Evolutionary conservation across 225 moss, liverwort and hornwort genomes (phyloP).

Genomic region (Marchantia polymorpha): DNA sequence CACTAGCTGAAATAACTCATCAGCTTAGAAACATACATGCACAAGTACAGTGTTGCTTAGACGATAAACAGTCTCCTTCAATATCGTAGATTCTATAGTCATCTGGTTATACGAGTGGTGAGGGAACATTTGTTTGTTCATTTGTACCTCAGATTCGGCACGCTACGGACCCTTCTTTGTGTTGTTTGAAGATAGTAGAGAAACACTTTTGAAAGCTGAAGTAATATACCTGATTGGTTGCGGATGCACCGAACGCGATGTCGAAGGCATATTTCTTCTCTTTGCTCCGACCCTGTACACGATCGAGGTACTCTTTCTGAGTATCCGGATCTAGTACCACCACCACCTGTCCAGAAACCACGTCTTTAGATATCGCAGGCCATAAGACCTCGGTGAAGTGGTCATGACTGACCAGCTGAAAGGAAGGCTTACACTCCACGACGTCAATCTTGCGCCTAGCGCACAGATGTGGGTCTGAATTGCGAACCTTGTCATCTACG

Average conservation of each 20-base stretch:
- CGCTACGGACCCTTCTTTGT: neutral
- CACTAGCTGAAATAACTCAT: neutral
- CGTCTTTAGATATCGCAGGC: neutral
- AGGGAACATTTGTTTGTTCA: no score
- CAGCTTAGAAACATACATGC: neutral
- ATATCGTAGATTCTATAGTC: neutral
- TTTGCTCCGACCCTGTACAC: constrained; percentile 81
- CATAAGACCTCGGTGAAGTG: neutral
- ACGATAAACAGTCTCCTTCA: neutral
- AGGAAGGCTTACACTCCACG: neutral
- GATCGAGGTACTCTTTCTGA: constrained; percentile 76
- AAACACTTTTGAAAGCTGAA: neutral
- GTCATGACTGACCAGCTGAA: no score
- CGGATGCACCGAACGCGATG: constrained; percentile 64
- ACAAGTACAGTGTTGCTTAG: neutral
- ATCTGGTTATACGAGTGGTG: neutral
- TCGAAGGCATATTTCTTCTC: constrained; percentile 83
- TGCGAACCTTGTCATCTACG: constrained; percentile 70
- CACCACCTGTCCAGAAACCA: constrained; percentile 51
- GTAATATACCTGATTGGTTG: constrained; percentile 56
- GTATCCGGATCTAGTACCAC: constrained; percentile 82
- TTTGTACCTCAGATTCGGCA: neutral
- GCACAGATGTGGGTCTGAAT: neutral
- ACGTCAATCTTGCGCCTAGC: neutral
- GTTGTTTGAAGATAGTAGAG: neutral